A percentile compares a stretch with the other conserved stretches of the same genome.
Evolutionary conservation across 352 stramenopile species (phyloP).

Genomic region (Phytopythium ostracodes): DNA sequence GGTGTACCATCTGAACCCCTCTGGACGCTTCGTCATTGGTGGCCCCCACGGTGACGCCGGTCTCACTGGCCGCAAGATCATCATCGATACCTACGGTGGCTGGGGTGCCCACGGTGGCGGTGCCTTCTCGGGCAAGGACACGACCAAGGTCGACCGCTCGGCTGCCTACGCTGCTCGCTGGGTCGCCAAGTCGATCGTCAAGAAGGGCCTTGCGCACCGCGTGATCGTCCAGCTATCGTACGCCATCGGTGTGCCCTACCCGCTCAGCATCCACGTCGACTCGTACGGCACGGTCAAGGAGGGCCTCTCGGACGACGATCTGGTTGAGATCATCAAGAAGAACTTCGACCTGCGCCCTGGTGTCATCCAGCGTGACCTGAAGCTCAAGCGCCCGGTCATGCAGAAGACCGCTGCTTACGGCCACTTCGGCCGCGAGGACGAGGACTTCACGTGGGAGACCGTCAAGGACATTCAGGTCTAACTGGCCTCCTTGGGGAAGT

Average conservation of each 20-base stretch:
- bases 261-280: constrained; percentile 97
- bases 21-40: constrained; percentile 98
- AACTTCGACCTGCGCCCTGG: constrained; percentile 99
- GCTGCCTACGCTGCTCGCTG: constrained; percentile 98
- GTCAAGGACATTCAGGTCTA: constrained; percentile 91
- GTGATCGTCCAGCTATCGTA: constrained; percentile 98
- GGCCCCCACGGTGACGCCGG: constrained; percentile 98
- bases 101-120: constrained; percentile 98
- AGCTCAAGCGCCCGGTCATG: constrained; percentile 97
- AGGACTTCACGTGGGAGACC: constrained; percentile 99
- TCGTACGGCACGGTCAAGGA: constrained; percentile 98
- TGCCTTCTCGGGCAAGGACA: constrained; percentile 99
- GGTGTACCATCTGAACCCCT: constrained; percentile 99
- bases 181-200: constrained; percentile 98
- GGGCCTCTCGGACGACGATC: constrained; percentile 93
- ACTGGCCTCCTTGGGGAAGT: constrained; percentile 6
- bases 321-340: constrained; percentile 98
- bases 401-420: constrained; percentile 99
- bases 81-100: constrained; percentile 99
- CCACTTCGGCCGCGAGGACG: constrained; percentile 98
- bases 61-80: constrained; percentile 99
- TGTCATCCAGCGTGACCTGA: constrained; percentile 97
- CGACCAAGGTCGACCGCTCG: constrained; percentile 98
- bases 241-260: constrained; percentile 97
- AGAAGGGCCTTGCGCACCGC: constrained; percentile 92